phyloP scores from a whole-genome alignment of 176 grass and related monocot species.

The Aegilops umbellulata region DNA sequence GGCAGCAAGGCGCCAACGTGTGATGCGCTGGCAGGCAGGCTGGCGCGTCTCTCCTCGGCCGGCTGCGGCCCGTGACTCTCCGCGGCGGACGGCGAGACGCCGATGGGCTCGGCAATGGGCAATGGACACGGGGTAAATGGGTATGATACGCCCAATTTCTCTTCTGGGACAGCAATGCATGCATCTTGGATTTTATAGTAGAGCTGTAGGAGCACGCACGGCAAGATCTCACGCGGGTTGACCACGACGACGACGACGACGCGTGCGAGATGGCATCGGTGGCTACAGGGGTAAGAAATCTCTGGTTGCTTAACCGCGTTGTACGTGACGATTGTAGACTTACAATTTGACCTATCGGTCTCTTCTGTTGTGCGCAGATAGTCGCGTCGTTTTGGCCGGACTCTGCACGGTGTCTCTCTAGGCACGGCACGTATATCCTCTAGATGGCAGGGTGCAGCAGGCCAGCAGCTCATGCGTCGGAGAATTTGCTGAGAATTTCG shows the following conservation, averaged over 20 bases:
- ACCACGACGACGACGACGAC: not conserved
- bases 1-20: not conserved
- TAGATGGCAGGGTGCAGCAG: too few species aligned
- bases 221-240: not conserved
- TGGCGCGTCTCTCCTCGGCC: not conserved
- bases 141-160: not conserved
- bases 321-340: not conserved
- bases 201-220: not conserved
- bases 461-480: too few species aligned
- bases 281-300: not conserved
- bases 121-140: not conserved
- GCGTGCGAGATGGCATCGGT: not conserved
- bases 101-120: not conserved
- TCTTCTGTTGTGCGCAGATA: not conserved
- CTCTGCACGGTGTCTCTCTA: too few species aligned
- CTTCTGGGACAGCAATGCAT: not conserved
- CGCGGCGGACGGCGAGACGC: not conserved
- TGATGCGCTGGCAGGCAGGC: not conserved
- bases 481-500: too few species aligned
- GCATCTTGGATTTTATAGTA: not conserved
- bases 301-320: conserved; percentile 4
- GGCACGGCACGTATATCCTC: too few species aligned
- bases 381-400: not conserved
- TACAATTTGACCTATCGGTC: not conserved
- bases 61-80: not conserved